Base-by-base conservation (phyloP, 208 protist species). In the Leishmania gerbilli region DNA sequence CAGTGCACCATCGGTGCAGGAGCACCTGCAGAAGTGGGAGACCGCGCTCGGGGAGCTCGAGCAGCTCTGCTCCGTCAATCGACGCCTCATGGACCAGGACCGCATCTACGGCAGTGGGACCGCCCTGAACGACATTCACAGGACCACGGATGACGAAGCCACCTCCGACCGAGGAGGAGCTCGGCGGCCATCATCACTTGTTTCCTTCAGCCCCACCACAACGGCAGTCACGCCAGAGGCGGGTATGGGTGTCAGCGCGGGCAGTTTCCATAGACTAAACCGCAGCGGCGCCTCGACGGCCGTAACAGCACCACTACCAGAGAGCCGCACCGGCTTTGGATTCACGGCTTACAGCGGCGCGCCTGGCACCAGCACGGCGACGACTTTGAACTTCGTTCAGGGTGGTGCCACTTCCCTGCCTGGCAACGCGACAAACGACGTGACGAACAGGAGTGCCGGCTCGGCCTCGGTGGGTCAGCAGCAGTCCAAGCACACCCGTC, bases 21-120 rank as follows among this genome's bases (percentile, higher is more conserved):
- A 89, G 17, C 92, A 97, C 87, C 86, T 97, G 72, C 83, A 83
- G 55, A 90, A 89, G 80, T 97, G 94, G 92, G 92, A 97, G 84
- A 74, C 67, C 1, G 89, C 92, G 34, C 87, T 97, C 13, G 58
- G 72, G 40, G 87, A 93, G 67, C 85, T 97, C 24, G 91, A 96
- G 65, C 82, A 88, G 67, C 71, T 97, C 56, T 88, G 86, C n/a
- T 71, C 62, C 71, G 85, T 80, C n/a, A 91, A 91, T 60, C 89
- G 90, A 34, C 84, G 86, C 27, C 62, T 81, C 19, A 79, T 93
- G 5, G 91, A 93, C 8, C 86, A 91, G 53, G 93, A 95, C 81
- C 91, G 91, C 65, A 89, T 95, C 68, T 92, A 89, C 76, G 81
- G 82, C 74, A 80, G 79, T 76, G 68, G 69, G 7, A 64, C 64